phyloP scores from a whole-genome alignment of 768 basidiomycete species.

The Fomitopsis pulvina region DNA sequence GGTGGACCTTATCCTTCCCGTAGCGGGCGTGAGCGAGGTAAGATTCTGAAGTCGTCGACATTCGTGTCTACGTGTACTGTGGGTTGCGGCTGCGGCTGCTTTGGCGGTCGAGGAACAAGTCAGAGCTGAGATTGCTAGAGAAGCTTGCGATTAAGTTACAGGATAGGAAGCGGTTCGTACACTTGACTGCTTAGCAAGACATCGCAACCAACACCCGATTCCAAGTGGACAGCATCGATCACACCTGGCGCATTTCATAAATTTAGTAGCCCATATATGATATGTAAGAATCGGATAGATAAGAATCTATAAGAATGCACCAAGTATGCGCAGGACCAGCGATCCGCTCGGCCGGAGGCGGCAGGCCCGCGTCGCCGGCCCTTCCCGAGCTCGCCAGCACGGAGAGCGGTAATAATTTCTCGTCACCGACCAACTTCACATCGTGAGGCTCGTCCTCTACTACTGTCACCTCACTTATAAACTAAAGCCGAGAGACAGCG shows the following conservation, averaged over 20 bases:
- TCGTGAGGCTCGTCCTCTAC: background rate
- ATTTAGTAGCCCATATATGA: no score
- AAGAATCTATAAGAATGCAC: no score
- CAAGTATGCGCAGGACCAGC: background rate
- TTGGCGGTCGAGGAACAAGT: no score
- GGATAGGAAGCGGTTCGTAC: no score
- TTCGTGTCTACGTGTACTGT: background rate
- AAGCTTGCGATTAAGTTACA: no score
- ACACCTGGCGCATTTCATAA: no score
- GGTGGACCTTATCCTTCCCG: conserved; percentile 85
- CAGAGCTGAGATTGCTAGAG: no score
- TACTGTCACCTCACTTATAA: background rate
- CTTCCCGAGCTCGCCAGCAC: background rate
- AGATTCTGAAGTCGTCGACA: background rate
- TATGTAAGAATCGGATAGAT: no score
- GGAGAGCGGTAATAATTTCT: conserved; percentile 1
- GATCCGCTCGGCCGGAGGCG: background rate
- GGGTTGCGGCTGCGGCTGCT: background rate
- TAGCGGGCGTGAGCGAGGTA: conserved; percentile 54
- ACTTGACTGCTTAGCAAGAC: no score
- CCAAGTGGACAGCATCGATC: no score
- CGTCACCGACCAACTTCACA: background rate
- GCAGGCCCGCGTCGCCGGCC: background rate
- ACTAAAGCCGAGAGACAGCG: background rate
- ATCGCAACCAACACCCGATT: no score